Evolutionary conservation across 495 filamentous ascomycete genomes (phyloP), one percentile per base, ranked within the genome.

Genomic region (Hypomontagnella monticulosa): DNA sequence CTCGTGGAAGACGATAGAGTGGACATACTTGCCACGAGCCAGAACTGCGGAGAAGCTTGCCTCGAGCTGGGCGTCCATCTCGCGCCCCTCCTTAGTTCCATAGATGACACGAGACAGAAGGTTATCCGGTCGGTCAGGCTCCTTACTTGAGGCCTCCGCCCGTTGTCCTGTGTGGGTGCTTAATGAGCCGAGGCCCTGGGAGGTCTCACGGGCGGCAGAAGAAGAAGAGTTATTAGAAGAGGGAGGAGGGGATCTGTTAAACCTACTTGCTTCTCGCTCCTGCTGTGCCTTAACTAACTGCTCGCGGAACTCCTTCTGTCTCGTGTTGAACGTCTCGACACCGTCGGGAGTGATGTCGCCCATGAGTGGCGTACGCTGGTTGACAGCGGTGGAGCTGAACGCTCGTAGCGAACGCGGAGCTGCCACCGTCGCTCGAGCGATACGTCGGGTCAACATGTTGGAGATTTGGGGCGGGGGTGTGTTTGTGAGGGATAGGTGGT

Each of bases 11-110:
- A 97, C 94, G 75, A 99, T 97, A 49, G 91, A 93, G 73, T 99
- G 95, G 55, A 99, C 94, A 74, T 99, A 99, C 79, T 99, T 99
- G 54, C 95, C 95, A 63, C 95, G 86, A 9, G 96, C 96, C 30
- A 99, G 82, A 27, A 97, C 91, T 76, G 97, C 91, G 27, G 88
- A 92, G 79, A 97, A 99, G 69, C 90, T 93, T 46, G 92, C 87
- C 81, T 98, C 93, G 71, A 99, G 93, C 79, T 97, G 93, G 51
- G 89, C 87, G 62, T 99, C 96, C 78, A 97, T 84, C 76, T 95
- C 88, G 63, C 92, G 86, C 4, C 94, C 96, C 73, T 97, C 93
- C 71, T 93, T 90, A 9, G 96, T 97, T 66, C 95, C 95, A 76
- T 99, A 98, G 75, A 99, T 95, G 48, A 99, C 84, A 48, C 87